Percentiles rank a stretch among this genome's conserved stretches.
These are phyloP conservation scores for Tremellales sp. DNA, from an alignment of 1,284 basidiomycete species.

Conservation along the genomic window DNA sequence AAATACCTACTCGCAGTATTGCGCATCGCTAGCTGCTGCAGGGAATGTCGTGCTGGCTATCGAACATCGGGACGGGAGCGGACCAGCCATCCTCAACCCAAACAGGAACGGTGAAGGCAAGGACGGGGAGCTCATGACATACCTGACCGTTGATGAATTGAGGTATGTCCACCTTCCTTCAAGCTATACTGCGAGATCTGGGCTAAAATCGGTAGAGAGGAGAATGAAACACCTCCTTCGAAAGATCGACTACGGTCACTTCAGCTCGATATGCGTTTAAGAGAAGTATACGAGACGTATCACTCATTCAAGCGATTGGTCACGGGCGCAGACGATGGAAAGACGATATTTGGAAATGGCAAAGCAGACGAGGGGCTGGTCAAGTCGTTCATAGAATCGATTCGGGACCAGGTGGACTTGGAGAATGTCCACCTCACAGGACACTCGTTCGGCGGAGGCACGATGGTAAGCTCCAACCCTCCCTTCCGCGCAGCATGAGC, in stretches of 20 bases:
- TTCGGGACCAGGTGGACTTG: conserved; percentile 49
- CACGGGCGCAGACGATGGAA: conserved; percentile 1
- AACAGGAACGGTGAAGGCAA: conserved; percentile 10
- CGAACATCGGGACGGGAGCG: conserved; percentile 73
- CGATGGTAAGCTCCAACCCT: conserved; percentile 59
- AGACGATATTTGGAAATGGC: conserved; percentile 1
- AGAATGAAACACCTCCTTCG: conserved; percentile 23
- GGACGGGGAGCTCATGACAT: not conserved
- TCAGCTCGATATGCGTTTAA: conserved; percentile 62
- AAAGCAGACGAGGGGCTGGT: conserved; percentile 4
- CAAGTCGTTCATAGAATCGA: conserved; percentile 48
- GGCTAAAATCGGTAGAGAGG: conserved; percentile 18
- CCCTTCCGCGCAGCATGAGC: not conserved
- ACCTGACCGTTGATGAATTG: not conserved
- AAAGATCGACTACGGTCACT: conserved; percentile 55
- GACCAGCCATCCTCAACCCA: conserved; percentile 51
- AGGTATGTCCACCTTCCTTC: not conserved
- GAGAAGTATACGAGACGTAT: conserved; percentile 62
- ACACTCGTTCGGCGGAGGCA: conserved; percentile 74
- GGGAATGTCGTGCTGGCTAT: conserved; percentile 71
- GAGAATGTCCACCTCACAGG: conserved; percentile 57
- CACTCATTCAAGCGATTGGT: conserved; percentile 34
- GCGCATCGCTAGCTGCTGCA: conserved; percentile 62
- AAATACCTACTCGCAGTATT: conserved; percentile 69
- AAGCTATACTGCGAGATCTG: not conserved